Conservation (phyloP, 495 filamentous ascomycete species). For the Penicillium dipodomyicola region DNA sequence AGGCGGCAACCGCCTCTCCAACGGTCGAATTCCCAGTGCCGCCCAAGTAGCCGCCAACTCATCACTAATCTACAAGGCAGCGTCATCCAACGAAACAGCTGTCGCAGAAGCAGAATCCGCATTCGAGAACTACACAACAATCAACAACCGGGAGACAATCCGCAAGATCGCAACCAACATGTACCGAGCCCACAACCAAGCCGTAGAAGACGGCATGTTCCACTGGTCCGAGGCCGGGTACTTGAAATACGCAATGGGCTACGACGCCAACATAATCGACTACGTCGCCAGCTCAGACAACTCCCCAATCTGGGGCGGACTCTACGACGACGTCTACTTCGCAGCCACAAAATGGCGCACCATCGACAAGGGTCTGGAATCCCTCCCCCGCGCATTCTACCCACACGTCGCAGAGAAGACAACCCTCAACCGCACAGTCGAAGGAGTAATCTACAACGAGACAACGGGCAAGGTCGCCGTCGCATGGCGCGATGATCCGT, state of each 20-base stretch:
- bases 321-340: slow-evolving; percentile 56
- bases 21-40: slow-evolving; percentile 43
- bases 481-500: slow-evolving; percentile 44
- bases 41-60: slow-evolving; percentile 35
- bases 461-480: slow-evolving; percentile 45
- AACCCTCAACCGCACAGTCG: slow-evolving; percentile 52
- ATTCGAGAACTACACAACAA: slow-evolving; percentile 24
- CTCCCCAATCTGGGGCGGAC: slow-evolving; percentile 35
- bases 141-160: slow-evolving; percentile 33
- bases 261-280: slow-evolving; percentile 55
- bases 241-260: slow-evolving; percentile 55
- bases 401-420: slow-evolving; percentile 56
- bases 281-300: slow-evolving; percentile 32
- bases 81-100: slow-evolving; percentile 34
- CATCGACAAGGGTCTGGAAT: slow-evolving; percentile 62
- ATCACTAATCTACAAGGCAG: slow-evolving; percentile 29
- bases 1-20: slow-evolving; percentile 51
- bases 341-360: slow-evolving; percentile 57
- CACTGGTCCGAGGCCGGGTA: slow-evolving; percentile 63
- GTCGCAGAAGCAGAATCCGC: slow-evolving; percentile 37
- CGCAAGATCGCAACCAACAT: slow-evolving; percentile 55
- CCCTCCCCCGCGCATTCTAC: slow-evolving; percentile 59
- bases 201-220: slow-evolving; percentile 35
- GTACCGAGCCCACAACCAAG: slow-evolving; percentile 58
- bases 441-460: slow-evolving; percentile 42